Evolutionary conservation across 768 basidiomycete species (phyloP), one percentile per base, ranked within the genome.

Genomic region (Boletus barrowsii): DNA sequence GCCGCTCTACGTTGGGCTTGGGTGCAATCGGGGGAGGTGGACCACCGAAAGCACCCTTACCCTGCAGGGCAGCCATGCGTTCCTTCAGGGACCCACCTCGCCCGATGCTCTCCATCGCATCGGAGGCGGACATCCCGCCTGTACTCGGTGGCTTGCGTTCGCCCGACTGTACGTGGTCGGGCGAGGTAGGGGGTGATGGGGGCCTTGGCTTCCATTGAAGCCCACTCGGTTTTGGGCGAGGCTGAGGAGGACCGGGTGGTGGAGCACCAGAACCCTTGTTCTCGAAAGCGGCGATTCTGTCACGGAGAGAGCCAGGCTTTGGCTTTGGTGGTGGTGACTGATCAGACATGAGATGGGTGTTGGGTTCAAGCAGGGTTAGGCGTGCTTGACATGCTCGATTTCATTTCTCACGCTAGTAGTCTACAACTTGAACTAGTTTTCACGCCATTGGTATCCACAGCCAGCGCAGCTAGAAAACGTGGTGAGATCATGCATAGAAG

Each of bases 11-110:
- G 48, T 24, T 65, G 2, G 87, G 81, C 5, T 80, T 71, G 9
- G 74, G 68, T 9, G 83, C 78, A 6, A 80, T 65, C 1, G 74
- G 79, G 2, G 85, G 79, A 15, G 77, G 67, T n/a, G 69, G 57
- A 6, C 69, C 66, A 15, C 90, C 90, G 64, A 96, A 92, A 10
- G 77, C 92, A 15, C 90, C 88, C 42, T 79, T 84, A 9, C 89
- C 91, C 68, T 93, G 90, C 36, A 98, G 74, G 3, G 93, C 93
- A 30, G 93, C 93, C 93, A 98, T 97, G 36, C 96, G 83, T 55
- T 97, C 96, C 74, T 87, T 94, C 60, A 98, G 72, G 53, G 90
- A 91, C 5, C 83, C 87, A 3, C 82, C 87, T 52, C 83, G 83
- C 6, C 81, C 81, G 70, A 96, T 95, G 63, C 87, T 88, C 63